Evolutionary conservation across 345 rosid genomes (phyloP).

Genomic region (Aegle marmelos): DNA sequence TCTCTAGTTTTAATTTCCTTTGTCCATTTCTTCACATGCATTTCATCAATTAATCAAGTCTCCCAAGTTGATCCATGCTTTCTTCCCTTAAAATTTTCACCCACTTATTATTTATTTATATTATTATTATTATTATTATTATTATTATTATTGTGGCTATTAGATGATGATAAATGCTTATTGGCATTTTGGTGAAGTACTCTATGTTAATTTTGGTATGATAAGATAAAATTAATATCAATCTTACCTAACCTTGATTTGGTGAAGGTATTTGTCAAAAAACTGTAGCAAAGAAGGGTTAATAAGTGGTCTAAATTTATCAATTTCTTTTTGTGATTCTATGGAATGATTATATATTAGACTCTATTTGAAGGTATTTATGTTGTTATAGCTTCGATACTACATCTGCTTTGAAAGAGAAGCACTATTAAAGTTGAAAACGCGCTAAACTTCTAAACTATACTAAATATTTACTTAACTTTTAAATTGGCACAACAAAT

Average conservation of each 20-base stretch:
- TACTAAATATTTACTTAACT: too few species aligned
- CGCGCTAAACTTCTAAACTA: not conserved
- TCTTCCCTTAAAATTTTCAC: not conserved
- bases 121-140: too few species aligned
- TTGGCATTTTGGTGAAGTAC: not conserved
- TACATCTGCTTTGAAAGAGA: too few species aligned
- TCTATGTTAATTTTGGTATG: not conserved
- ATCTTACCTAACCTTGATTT: not conserved
- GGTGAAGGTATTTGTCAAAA: not conserved
- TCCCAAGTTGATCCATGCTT: not conserved
- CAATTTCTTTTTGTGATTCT: not conserved
- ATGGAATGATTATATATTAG: not conserved
- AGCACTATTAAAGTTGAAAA: too few species aligned
- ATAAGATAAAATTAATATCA: not conserved
- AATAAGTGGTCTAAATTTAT: not conserved
- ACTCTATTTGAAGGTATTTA: not conserved
- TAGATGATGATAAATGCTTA: not conserved
- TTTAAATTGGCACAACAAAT: too few species aligned
- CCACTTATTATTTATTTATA: not conserved
- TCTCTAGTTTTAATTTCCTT: not conserved
- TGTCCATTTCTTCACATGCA: constrained; percentile 20
- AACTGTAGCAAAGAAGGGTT: not conserved
- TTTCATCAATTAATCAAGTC: not conserved
- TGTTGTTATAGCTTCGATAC: too few species aligned
- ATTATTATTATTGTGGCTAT: not conserved